Conservation (phyloP, 176 grass and related monocot species). For the Calamus simplicifolius region DNA sequence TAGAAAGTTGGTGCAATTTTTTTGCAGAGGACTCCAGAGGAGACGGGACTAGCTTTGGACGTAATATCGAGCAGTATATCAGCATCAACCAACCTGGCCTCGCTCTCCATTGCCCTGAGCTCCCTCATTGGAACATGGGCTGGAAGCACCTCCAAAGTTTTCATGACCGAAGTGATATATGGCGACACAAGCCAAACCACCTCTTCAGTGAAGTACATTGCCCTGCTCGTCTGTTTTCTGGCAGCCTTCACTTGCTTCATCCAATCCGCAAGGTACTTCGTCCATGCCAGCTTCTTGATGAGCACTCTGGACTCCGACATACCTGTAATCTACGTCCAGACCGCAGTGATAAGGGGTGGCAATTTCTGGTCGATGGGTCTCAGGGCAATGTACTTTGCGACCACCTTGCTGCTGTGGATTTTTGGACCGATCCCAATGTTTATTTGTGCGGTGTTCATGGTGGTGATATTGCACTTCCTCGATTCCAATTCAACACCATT, state of each 20-base stretch:
- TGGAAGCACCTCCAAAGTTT: conserved; percentile 58
- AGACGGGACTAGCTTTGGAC: conserved; percentile 50
- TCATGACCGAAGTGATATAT: conserved; percentile 72
- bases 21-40: conserved; percentile 29
- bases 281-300: conserved; percentile 89
- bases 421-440: conserved; percentile 87
- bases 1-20: background rate
- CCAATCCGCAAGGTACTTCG: conserved; percentile 83
- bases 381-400: conserved; percentile 73
- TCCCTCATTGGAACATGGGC: conserved; percentile 87
- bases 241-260: conserved; percentile 95
- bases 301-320: conserved; percentile 71
- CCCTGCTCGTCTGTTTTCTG: conserved; percentile 81
- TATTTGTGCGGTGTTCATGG: conserved; percentile 58
- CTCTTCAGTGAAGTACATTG: conserved; percentile 76
- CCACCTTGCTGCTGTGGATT: conserved; percentile 84
- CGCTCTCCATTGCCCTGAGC: conserved; percentile 69
- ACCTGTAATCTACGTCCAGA: conserved; percentile 65
- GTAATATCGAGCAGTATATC: conserved; percentile 80
- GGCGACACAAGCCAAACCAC: conserved; percentile 65
- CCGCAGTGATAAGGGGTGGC: conserved; percentile 50
- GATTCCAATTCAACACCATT: conserved; percentile 75
- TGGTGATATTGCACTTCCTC: conserved; percentile 57
- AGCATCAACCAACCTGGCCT: conserved; percentile 75
- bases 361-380: conserved; percentile 90